A percentile compares a stretch with the other conserved stretches of the same genome.
Evolutionary conservation across 305 asterid species (phyloP).

Genomic region (Fraxinus ornus): DNA sequence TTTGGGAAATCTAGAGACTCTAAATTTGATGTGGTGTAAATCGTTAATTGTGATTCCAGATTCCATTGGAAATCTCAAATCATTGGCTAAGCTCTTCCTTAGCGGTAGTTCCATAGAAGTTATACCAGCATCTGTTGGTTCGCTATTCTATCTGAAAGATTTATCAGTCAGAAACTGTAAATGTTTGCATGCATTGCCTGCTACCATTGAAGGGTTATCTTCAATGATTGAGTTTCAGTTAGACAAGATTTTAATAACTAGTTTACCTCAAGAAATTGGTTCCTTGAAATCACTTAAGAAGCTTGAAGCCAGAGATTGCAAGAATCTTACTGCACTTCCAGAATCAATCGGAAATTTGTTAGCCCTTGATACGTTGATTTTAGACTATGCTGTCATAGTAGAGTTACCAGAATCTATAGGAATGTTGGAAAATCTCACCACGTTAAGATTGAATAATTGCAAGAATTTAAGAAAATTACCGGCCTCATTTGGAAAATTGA

Average conservation of each 20-base stretch:
- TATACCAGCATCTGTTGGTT: conserved; percentile 32
- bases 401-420: conserved; percentile 32
- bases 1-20: conserved; percentile 29
- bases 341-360: conserved; percentile 28
- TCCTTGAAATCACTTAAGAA: conserved; percentile 27
- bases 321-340: conserved; percentile 25
- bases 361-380: conserved; percentile 26
- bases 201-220: conserved; percentile 16
- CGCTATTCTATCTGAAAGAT: conserved; percentile 24
- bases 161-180: conserved; percentile 23
- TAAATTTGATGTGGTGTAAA: conserved; percentile 28
- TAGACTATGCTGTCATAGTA: conserved; percentile 23
- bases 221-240: conserved; percentile 29
- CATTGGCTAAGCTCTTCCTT: conserved; percentile 24
- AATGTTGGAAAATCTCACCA: conserved; percentile 25
- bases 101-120: conserved; percentile 17
- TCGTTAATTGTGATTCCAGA: conserved; percentile 24
- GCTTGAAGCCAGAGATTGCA: conserved; percentile 28
- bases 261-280: conserved; percentile 28
- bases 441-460: conserved; percentile 23
- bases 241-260: conserved; percentile 13
- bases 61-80: conserved; percentile 30
- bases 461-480: conserved; percentile 25
- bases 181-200: conserved; percentile 18
- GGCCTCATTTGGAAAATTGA: conserved; percentile 29